Evolutionary conservation across 805 yeast genomes (phyloP), one percentile per base, ranked within the genome.

Genomic region (Candida krabiensis): DNA sequence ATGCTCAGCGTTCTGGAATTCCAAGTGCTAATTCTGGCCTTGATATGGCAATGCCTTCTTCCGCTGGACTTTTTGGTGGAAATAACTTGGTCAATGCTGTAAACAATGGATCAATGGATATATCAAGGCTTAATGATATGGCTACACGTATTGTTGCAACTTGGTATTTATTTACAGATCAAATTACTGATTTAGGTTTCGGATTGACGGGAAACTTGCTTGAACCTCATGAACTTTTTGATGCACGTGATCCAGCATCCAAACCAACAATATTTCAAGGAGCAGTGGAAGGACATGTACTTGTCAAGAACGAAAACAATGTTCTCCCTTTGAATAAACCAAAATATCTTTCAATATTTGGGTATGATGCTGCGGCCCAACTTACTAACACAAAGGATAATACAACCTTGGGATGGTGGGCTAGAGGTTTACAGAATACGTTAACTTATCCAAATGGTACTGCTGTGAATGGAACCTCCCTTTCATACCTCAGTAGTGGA

Each of bases 11-110:
- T 46, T 53, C 73, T 7, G 84, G 85, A 5, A 77, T 78, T 4
- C 66, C 69, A 35, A 69, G 80, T 1, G 79, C 75, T 1, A 57
- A 76, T 17, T 69, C 82, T 2, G 86, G 86, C 2, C 58, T 77
- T 24, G 86, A 80, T 56, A 77, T 80, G 83, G 65, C 75, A 9
- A 78, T 80, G 84, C 85, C 85, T 1, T 79, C 67, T 1, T 73
- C 70, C 45, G 77, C 76, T 37, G 40, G 25, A 2, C 75, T 67
- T 31, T 73, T 78, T 79, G 62, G 68, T 30, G 61, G 71, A 21
- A 80, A 79, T 1, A 70, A 71, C 17, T 62, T 80, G 39, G 75
- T 84, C 0, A 52, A 71, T 40, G 75, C 80, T 2, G 69, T 79
- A 4, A 70, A 70, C 53, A 80, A 80, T 54, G 72, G 71, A 25